These are phyloP conservation scores for Cylindrodendrum hubeiense DNA, from an alignment of 2,329 filamentous ascomycete genomes.

Conservation along the genomic window DNA sequence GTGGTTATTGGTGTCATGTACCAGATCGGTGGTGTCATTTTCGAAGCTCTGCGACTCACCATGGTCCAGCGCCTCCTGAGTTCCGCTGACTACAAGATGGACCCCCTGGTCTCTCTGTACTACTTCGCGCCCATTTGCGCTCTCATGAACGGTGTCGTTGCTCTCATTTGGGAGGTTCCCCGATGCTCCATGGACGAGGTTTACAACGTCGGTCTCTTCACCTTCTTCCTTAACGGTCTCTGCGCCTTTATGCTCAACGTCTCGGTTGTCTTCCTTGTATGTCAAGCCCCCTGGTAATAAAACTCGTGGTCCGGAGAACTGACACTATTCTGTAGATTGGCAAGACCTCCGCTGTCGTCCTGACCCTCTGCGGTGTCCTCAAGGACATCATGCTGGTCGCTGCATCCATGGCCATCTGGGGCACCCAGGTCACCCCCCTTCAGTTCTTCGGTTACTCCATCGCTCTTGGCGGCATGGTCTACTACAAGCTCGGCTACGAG, in stretches of 20 bases:
- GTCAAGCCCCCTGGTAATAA: slow-evolving; percentile 45
- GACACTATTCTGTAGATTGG: slow-evolving; percentile 75
- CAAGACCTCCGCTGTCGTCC: slow-evolving; percentile 87
- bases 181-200: slow-evolving; percentile 77
- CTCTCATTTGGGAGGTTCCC: slow-evolving; percentile 80
- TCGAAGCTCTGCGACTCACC: slow-evolving; percentile 85
- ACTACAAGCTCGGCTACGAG: slow-evolving; percentile 88
- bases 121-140: slow-evolving; percentile 91
- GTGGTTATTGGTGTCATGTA: slow-evolving; percentile 83
- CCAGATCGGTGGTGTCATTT: slow-evolving; percentile 82
- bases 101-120: slow-evolving; percentile 88
- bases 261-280: slow-evolving; percentile 86
- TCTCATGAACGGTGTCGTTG: slow-evolving; percentile 81
- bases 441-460: slow-evolving; percentile 90
- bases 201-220: slow-evolving; percentile 78
- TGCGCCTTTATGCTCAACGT: slow-evolving; percentile 87
- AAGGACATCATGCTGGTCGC: slow-evolving; percentile 88
- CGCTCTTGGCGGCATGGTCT: slow-evolving; percentile 79
- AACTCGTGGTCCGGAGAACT: slow-evolving; percentile 25
- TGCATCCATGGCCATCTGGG: slow-evolving; percentile 86
- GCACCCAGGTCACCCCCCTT: slow-evolving; percentile 77
- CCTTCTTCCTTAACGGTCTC: slow-evolving; percentile 80
- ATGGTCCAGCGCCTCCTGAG: slow-evolving; percentile 87
- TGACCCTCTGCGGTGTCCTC: slow-evolving; percentile 88
- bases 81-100: slow-evolving; percentile 91